Conservation (phyloP, 495 filamentous ascomycete species). For the Rusavskia elegans region DNA sequence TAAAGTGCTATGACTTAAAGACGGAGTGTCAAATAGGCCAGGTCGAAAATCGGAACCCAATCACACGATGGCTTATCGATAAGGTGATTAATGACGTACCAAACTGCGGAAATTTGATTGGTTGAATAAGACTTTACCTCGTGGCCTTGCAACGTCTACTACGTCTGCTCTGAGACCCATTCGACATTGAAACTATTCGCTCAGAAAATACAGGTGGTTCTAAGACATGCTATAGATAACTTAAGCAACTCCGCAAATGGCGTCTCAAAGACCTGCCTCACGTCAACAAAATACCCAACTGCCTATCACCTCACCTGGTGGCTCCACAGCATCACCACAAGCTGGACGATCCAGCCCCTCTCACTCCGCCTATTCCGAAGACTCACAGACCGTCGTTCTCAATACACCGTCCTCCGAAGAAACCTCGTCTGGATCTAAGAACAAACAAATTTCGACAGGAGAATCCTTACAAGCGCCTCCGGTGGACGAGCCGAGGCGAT, state of each 20-base stretch:
- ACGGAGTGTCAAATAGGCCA: background rate
- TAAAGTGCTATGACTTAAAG: background rate
- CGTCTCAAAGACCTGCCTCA: slow-evolving; percentile 2
- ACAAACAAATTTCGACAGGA: slow-evolving; percentile 7
- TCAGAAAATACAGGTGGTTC: too few species aligned
- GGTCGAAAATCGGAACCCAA: too few species aligned
- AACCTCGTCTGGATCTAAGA: slow-evolving; percentile 11
- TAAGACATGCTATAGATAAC: background rate
- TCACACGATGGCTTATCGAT: too few species aligned
- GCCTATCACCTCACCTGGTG: slow-evolving; percentile 3
- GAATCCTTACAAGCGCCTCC: slow-evolving; percentile 6
- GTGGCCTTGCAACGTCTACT: too few species aligned
- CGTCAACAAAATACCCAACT: slow-evolving; percentile 3
- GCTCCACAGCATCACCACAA: slow-evolving; percentile 1
- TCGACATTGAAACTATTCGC: too few species aligned
- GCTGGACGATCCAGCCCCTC: slow-evolving; percentile 10
- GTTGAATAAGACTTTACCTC: too few species aligned
- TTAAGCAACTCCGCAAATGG: slow-evolving; percentile 2
- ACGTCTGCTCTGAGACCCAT: too few species aligned
- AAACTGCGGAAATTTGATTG: too few species aligned
- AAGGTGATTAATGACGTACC: too few species aligned
- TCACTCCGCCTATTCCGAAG: slow-evolving; percentile 18
- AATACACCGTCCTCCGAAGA: slow-evolving; percentile 19
- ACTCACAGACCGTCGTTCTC: slow-evolving; percentile 27
- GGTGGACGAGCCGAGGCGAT: slow-evolving; percentile 45